Base-by-base conservation (phyloP, 2,329 filamentous ascomycete species). In the Fusarium zealandicum region DNA sequence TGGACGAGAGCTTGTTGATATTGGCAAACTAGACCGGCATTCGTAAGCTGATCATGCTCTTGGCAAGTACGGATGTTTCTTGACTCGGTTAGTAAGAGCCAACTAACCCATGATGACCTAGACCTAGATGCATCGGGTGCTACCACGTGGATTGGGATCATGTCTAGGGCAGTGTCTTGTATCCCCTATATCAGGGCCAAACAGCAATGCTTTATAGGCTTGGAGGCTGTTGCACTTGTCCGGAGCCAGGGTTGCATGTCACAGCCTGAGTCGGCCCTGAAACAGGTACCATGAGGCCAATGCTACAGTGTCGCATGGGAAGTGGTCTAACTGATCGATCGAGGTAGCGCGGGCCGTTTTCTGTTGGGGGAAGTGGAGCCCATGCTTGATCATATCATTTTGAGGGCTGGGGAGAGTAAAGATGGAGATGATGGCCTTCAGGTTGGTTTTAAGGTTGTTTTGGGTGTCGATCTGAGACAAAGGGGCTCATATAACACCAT, bases 391-490 rank as follows among this genome's bases (percentile, higher is more conserved):
- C 45, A 41, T 49, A 37, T 37, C n/a, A 41, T n/a, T n/a, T n/a
- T n/a, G n/a, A n/a, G n/a, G n/a, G n/a, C n/a, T n/a, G n/a, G n/a
- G n/a, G 22, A 6, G 17, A 25, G 16, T 6, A 33, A 13, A 43
- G 38, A 30, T 33, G 38, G 18, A 25, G 47, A 50, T 50, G 47
- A 18, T 22, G 25, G n/a, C n/a, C n/a, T n/a, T n/a, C n/a, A n/a
- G 30, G 31, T 17, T 41, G 38, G 57, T 45, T 48, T 48, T 50
- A 58, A 58, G 41, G 57, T 44, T 57, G 60, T 48, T 54, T 50
- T 61, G 37, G 25, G 36, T 44, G 36, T 39, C 22, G 54, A 38
- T 54, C 57, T 61, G 57, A 61, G 57, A 61, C 58, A 61, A 14
- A 14, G 28, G 32, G 11, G 20, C 14, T 28, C 13, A 44, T 44